These are phyloP conservation scores for Alternaria infectoria DNA, from an alignment of 2,329 filamentous ascomycete genomes.

Conservation along the genomic window DNA sequence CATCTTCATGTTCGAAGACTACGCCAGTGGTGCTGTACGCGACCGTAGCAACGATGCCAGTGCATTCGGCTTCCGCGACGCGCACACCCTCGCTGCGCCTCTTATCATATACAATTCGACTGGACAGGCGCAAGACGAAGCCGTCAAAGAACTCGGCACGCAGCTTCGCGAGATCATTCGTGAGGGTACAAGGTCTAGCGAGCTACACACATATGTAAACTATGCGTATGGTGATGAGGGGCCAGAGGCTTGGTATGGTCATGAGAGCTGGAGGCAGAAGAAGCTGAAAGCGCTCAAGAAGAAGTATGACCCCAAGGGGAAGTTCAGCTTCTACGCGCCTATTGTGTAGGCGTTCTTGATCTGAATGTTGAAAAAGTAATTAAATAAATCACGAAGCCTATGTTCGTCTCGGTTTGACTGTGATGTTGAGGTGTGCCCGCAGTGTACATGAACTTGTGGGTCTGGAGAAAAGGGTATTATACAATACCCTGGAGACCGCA, in stretches of 20 bases:
- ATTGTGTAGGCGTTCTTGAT: background rate
- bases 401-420: background rate
- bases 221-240: constrained; percentile 44
- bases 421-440: background rate
- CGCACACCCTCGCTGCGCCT: constrained; percentile 32
- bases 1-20: constrained; percentile 64
- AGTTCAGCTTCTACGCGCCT: constrained; percentile 41
- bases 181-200: constrained; percentile 23
- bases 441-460: background rate
- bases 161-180: constrained; percentile 26
- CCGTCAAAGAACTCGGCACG: constrained; percentile 21
- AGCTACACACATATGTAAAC: constrained; percentile 43
- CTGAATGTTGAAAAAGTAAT: no score
- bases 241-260: constrained; percentile 39
- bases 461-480: background rate
- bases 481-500: background rate
- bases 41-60: background rate
- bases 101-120: constrained; percentile 26
- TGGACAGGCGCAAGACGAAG: constrained; percentile 8
- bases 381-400: background rate
- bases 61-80: constrained; percentile 49
- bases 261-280: constrained; percentile 39
- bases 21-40: constrained; percentile 55
- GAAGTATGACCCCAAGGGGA: constrained; percentile 41
- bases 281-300: constrained; percentile 40